phyloP scores from a whole-genome alignment of 495 filamentous ascomycete species.

The Parathielavia hyrcaniae region DNA sequence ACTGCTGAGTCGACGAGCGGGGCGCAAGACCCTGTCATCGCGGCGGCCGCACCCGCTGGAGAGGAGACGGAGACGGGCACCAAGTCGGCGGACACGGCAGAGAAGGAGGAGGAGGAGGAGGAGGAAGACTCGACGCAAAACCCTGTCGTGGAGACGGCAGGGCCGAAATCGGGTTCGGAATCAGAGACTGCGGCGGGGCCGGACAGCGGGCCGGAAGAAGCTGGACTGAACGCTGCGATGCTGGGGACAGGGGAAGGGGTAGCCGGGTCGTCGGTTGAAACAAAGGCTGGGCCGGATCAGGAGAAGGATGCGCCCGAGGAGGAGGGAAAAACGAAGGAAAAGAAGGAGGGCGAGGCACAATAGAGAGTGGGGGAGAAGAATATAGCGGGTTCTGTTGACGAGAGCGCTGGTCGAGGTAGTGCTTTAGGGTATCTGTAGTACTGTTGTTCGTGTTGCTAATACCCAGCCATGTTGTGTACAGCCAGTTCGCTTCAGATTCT shows the following conservation, averaged over 20 bases:
- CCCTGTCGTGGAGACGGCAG: too few relatives aligned
- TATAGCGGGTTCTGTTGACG: too few relatives aligned
- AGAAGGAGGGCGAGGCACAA: not conserved
- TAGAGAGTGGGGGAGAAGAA: not conserved
- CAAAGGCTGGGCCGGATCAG: not conserved
- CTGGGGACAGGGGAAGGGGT: conserved; percentile 20
- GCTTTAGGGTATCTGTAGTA: not conserved
- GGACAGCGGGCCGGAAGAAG: not conserved
- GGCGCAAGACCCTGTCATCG: conserved; percentile 12
- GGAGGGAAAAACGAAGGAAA: not conserved
- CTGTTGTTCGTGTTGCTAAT: not conserved
- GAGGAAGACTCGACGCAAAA: conserved; percentile 11
- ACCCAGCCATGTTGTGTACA: too few relatives aligned
- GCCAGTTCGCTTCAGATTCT: too few relatives aligned
- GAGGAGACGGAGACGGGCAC: not conserved
- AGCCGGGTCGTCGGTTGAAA: not conserved
- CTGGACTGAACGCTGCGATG: not conserved
- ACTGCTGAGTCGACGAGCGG: not conserved
- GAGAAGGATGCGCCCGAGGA: conserved; percentile 1
- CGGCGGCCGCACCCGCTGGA: not conserved
- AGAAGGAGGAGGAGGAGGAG: conserved; percentile 8
- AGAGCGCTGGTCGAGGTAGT: not conserved
- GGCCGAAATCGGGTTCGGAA: not conserved
- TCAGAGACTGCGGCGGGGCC: not conserved
- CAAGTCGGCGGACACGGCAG: not conserved